Evolutionary conservation across 2,329 filamentous ascomycete genomes (phyloP).

Genomic region (Pseudocercospora pini-densiflorae): DNA sequence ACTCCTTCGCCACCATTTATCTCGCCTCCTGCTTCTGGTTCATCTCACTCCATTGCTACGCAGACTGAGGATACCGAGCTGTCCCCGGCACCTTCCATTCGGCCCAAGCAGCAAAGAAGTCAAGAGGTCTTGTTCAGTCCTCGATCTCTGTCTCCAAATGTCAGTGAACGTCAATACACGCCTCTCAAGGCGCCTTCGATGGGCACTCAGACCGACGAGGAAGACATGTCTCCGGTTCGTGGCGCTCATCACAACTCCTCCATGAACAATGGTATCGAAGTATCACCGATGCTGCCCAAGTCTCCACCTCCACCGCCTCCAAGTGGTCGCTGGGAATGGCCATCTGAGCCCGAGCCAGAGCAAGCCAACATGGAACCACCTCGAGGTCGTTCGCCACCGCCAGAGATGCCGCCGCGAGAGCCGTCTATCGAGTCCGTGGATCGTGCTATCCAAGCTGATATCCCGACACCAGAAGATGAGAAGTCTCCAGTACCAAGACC

Average conservation of each 20-base stretch:
- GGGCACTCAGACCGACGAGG: conserved; percentile 18
- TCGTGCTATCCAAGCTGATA: background rate
- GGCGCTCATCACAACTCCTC: conserved; percentile 8
- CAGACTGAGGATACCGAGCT: conserved; percentile 20
- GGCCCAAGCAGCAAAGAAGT: conserved; percentile 11
- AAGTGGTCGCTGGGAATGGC: conserved; percentile 12
- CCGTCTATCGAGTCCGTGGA: background rate
- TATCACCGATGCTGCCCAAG: conserved; percentile 7
- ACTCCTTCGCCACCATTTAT: conserved; percentile 19
- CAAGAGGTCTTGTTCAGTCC: conserved; percentile 22
- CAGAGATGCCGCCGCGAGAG: background rate
- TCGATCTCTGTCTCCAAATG: conserved; percentile 8
- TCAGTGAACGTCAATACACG: background rate
- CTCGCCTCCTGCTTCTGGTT: conserved; percentile 9
- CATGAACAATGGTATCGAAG: conserved; percentile 14
- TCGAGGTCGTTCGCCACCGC: conserved; percentile 5
- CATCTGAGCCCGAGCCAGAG: background rate
- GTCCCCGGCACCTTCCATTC: conserved; percentile 6
- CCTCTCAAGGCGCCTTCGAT: conserved; percentile 18
- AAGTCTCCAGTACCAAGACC: conserved; percentile 4
- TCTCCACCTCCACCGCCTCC: conserved; percentile 2
- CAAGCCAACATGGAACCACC: background rate
- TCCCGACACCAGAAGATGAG: conserved; percentile 3
- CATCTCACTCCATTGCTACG: conserved; percentile 20
- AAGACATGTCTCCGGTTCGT: conserved; percentile 12